A percentile compares a stretch with the other conserved stretches of the same genome.
These are phyloP conservation scores for Oryza coarctata DNA, from an alignment of 176 grass and related monocot genomes.

Conservation along the genomic window DNA sequence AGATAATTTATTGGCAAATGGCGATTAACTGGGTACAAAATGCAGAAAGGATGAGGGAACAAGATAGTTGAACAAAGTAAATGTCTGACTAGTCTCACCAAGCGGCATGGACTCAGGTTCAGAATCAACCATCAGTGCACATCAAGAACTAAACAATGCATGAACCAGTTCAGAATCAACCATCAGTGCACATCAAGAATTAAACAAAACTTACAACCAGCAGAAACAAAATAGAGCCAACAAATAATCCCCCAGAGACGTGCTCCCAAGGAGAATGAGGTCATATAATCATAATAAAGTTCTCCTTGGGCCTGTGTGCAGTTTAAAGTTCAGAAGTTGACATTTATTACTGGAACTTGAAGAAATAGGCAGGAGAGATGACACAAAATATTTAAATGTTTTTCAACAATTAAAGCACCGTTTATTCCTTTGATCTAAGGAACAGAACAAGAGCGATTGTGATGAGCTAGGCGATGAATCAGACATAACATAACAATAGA, in stretches of 20 bases:
- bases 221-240: not conserved
- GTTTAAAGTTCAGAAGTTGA: not conserved
- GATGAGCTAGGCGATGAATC: not conserved
- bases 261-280: not conserved
- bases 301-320: not conserved
- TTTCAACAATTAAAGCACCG: constrained; percentile 26
- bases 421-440: not conserved
- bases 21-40: not conserved
- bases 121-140: not conserved
- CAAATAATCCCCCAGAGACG: not conserved
- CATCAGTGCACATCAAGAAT: too few relatives aligned
- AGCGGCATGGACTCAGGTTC: constrained; percentile 1
- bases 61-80: constrained; percentile 20
- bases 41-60: not conserved
- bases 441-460: constrained; percentile 7
- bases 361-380: not conserved
- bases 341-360: not conserved
- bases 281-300: not conserved
- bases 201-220: not conserved
- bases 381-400: not conserved
- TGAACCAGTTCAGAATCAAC: not conserved
- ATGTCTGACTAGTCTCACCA: not conserved
- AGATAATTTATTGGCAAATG: not conserved
- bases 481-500: constrained; percentile 19
- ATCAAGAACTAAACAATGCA: not conserved